Conservation (phyloP, 768 basidiomycete species). For the Gloeostereum incarnatum region DNA sequence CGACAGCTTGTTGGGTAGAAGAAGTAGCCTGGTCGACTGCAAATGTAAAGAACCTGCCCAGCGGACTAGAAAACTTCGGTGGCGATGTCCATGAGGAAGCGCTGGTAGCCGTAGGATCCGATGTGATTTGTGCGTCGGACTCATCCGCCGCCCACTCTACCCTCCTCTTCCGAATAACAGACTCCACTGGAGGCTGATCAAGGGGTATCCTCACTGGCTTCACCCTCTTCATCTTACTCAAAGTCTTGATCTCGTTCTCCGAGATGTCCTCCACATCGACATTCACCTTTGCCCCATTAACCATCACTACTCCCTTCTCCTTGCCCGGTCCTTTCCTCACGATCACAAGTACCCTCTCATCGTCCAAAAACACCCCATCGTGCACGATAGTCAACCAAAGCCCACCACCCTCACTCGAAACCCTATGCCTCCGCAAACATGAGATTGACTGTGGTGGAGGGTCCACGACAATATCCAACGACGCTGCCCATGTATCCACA, state of each 20-base stretch:
- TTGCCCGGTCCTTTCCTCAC: slow-evolving; percentile 69
- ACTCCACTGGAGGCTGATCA: slow-evolving; percentile 83
- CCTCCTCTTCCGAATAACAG: slow-evolving; percentile 56
- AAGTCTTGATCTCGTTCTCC: slow-evolving; percentile 76
- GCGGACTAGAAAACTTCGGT: slow-evolving; percentile 60
- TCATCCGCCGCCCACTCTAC: slow-evolving; percentile 64
- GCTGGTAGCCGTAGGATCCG: slow-evolving; percentile 9
- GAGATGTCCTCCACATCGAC: slow-evolving; percentile 88
- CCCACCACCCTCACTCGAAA: slow-evolving; percentile 84
- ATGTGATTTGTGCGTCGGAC: slow-evolving; percentile 15
- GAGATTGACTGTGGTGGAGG: slow-evolving; percentile 82
- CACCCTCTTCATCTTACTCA: slow-evolving; percentile 78
- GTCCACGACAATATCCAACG: slow-evolving; percentile 84
- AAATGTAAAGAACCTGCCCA: slow-evolving; percentile 63
- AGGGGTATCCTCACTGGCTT: slow-evolving; percentile 83
- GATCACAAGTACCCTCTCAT: slow-evolving; percentile 67
- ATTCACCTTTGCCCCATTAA: slow-evolving; percentile 78
- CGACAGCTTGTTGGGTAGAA: slow-evolving; percentile 71
- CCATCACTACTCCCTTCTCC: slow-evolving; percentile 77
- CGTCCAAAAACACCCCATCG: slow-evolving; percentile 66
- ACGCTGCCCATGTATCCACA: slow-evolving; percentile 78
- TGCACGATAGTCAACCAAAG: slow-evolving; percentile 91
- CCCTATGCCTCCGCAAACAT: slow-evolving; percentile 77
- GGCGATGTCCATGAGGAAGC: slow-evolving; percentile 38
- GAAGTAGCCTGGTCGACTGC: slow-evolving; percentile 66